These are phyloP conservation scores for Grosmannia serpens DNA, from an alignment of 2,329 filamentous ascomycete species.

Conservation along the genomic window DNA sequence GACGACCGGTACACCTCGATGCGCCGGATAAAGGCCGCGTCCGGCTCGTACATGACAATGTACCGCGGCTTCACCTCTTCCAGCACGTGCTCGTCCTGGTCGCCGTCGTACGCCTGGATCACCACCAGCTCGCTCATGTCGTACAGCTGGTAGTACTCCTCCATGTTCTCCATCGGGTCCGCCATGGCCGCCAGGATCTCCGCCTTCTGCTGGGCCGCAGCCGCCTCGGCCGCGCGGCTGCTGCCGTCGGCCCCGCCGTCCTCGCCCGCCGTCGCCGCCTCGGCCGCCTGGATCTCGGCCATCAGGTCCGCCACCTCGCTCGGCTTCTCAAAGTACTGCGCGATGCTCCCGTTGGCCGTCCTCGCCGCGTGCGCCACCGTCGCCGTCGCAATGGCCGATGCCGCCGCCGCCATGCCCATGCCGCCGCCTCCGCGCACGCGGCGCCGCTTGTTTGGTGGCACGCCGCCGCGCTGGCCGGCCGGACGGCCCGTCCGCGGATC, in stretches of 20 bases:
- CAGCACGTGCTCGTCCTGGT: constrained; percentile 91
- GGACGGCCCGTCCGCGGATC: constrained; percentile 36
- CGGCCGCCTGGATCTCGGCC: constrained; percentile 69
- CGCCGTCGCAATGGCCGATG: constrained; percentile 5
- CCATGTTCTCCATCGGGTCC: constrained; percentile 82
- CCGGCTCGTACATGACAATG: constrained; percentile 97
- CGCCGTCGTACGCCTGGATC: constrained; percentile 87
- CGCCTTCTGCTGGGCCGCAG: constrained; percentile 47
- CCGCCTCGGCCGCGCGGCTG: constrained; percentile 4
- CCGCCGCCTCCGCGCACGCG: constrained; percentile 63
- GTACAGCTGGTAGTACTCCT: constrained; percentile 83
- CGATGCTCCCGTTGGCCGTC: constrained; percentile 59
- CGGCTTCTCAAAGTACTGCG: constrained; percentile 71
- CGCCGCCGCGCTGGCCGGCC: constrained; percentile 41
- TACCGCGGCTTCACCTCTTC: constrained; percentile 90
- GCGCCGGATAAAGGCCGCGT: constrained; percentile 83
- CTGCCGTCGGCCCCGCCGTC: constrained; percentile 46
- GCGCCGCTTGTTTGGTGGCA: constrained; percentile 75
- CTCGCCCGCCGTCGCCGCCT: constrained; percentile 41
- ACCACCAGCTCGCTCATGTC: constrained; percentile 83
- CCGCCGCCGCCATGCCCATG: constrained; percentile 32
- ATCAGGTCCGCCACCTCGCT: constrained; percentile 72
- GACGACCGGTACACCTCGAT: constrained; percentile 95
- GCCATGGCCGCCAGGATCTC: constrained; percentile 47
- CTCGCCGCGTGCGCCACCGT: neutral